Percentiles rank a stretch among this genome's conserved stretches.
phyloP scores from a whole-genome alignment of 2,329 filamentous ascomycete genomes.

The Beauveria australis region DNA sequence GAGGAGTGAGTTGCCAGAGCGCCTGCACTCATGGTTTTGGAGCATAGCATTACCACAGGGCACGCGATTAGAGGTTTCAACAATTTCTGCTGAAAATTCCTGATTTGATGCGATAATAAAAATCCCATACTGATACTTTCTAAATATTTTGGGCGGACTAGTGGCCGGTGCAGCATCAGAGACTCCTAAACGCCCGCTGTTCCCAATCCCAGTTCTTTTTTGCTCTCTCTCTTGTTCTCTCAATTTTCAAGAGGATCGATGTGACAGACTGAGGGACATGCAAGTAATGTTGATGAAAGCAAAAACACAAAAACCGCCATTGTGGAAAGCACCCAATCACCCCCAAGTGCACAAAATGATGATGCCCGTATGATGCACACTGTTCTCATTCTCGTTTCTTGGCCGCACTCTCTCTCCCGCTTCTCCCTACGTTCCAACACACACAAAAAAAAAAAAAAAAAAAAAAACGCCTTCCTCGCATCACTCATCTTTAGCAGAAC shows the following conservation, averaged over 20 bases:
- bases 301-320: not conserved
- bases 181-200: not conserved
- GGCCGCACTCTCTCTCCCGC: not conserved
- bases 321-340: not conserved
- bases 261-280: not conserved
- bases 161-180: not conserved
- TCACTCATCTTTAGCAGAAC: too few species aligned
- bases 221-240: not conserved
- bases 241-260: not conserved
- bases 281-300: not conserved
- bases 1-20: too few species aligned
- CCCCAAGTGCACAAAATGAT: not conserved
- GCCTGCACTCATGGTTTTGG: too few species aligned
- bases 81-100: too few species aligned
- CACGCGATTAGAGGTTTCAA: too few species aligned
- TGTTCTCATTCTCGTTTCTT: not conserved
- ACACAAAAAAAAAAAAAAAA: too few species aligned
- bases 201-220: not conserved
- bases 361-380: not conserved
- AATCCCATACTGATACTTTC: not conserved
- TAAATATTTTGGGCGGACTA: not conserved
- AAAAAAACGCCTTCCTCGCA: too few species aligned
- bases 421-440: not conserved
- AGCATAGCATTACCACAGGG: too few species aligned
- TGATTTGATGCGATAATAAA: too few species aligned